Evolutionary conservation across 441 rosid genomes (phyloP).

Genomic region (Theobroma grandiflorum): DNA sequence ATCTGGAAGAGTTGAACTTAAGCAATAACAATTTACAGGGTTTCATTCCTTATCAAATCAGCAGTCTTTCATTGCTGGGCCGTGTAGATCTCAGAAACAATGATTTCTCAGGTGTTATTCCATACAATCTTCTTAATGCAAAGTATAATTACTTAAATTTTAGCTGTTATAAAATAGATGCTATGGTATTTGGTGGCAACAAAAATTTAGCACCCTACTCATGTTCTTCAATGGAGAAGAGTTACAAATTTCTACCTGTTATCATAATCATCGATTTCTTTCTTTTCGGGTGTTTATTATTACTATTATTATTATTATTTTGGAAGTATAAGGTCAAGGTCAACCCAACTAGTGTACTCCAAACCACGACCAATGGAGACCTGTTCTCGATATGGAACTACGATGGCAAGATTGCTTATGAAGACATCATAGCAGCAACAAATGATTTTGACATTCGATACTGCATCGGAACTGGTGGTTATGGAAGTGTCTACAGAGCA

Average conservation of each 20-base stretch:
- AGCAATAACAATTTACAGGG: not conserved
- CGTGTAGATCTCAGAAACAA: conserved; percentile 12
- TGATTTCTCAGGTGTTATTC: conserved; percentile 16
- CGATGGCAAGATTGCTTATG: too few relatives aligned
- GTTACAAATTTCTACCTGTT: not conserved
- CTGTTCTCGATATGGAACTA: too few relatives aligned
- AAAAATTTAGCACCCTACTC: not conserved
- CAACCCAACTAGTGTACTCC: too few relatives aligned
- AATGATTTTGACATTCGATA: too few relatives aligned
- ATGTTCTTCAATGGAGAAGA: not conserved
- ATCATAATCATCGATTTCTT: not conserved
- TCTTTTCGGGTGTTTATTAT: not conserved
- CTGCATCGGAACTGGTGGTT: too few relatives aligned
- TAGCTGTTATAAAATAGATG: not conserved
- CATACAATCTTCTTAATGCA: too few relatives aligned
- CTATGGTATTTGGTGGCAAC: conserved; percentile 20
- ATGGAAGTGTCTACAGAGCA: too few relatives aligned
- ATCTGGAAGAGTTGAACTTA: not conserved
- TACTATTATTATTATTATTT: too few relatives aligned
- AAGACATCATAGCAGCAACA: too few relatives aligned
- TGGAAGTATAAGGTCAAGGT: not conserved
- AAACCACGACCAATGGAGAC: too few relatives aligned
- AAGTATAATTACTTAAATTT: too few relatives aligned
- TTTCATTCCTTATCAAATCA: not conserved
- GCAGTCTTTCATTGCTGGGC: not conserved